Evolutionary conservation across 129 eudicot genomes (phyloP).

Genomic region (Helianthus tuberosus): DNA sequence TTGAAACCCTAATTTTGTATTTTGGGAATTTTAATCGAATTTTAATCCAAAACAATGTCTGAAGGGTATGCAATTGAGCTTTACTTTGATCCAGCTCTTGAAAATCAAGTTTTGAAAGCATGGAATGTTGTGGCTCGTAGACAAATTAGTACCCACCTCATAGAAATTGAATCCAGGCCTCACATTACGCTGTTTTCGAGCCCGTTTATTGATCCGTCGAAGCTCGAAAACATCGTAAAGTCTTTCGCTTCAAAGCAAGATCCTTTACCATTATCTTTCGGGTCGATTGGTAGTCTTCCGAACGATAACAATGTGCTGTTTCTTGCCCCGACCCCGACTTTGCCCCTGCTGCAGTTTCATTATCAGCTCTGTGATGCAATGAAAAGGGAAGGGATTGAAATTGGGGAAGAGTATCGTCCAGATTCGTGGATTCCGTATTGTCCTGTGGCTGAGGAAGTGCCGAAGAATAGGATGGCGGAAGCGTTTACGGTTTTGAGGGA

Average conservation of each 20-base stretch:
- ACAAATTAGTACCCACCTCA: conserved; percentile 96
- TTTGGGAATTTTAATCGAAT: neutral
- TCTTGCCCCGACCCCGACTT: conserved; percentile 87
- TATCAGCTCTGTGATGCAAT: conserved; percentile 82
- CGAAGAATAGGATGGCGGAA: conserved; percentile 80
- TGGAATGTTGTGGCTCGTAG: conserved; percentile 97
- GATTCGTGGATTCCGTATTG: conserved; percentile 94
- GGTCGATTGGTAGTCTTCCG: conserved; percentile 83
- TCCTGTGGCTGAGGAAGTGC: conserved; percentile 90
- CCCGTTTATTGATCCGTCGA: conserved; percentile 65
- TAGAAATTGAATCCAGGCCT: conserved; percentile 95
- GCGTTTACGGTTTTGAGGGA: conserved; percentile 90
- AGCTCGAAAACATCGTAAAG: conserved; percentile 71
- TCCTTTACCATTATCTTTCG: conserved; percentile 70
- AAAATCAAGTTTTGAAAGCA: conserved; percentile 92
- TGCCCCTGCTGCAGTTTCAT: conserved; percentile 86
- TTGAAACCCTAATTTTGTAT: conserved; percentile 9
- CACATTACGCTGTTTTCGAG: conserved; percentile 87
- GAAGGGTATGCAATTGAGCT: conserved; percentile 96
- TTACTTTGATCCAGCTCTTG: conserved; percentile 96
- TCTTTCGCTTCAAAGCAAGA: conserved; percentile 75
- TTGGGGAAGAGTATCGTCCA: conserved; percentile 75
- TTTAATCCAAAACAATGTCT: conserved; percentile 56
- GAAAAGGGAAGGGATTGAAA: conserved; percentile 88
- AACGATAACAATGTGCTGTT: conserved; percentile 67